Conservation (phyloP, 352 stramenopile species). For the Blastocystis sp. region DNA sequence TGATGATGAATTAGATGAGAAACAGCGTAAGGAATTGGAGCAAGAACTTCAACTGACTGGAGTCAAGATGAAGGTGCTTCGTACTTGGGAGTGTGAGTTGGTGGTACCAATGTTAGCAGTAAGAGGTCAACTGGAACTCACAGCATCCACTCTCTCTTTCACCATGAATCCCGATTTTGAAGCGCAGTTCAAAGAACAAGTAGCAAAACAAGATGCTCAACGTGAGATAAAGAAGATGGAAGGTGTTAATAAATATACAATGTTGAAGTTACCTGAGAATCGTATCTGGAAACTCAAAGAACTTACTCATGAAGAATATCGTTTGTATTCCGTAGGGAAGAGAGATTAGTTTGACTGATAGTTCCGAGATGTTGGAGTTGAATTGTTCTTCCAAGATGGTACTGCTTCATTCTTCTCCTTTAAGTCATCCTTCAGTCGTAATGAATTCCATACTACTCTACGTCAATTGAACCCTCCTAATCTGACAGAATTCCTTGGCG, state of each 20-base stretch:
- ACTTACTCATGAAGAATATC: constrained; percentile 62
- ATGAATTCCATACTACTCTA: constrained; percentile 34
- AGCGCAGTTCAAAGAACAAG: constrained; percentile 49
- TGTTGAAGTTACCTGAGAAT: constrained; percentile 66
- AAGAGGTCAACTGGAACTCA: constrained; percentile 53
- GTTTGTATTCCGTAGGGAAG: constrained; percentile 8
- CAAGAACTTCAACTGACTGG: constrained; percentile 18
- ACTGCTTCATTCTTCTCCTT: constrained; percentile 65
- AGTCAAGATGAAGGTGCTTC: neutral
- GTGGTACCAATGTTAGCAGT: constrained; percentile 26
- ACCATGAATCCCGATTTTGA: constrained; percentile 60
- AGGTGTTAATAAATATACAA: constrained; percentile 53
- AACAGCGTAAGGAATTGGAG: constrained; percentile 17
- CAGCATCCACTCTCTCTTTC: constrained; percentile 21
- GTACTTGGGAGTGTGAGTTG: constrained; percentile 32
- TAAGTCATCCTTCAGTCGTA: neutral
- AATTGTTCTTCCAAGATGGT: constrained; percentile 69
- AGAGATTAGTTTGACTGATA: neutral
- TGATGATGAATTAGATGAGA: constrained; percentile 20
- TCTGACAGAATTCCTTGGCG: constrained; percentile 54
- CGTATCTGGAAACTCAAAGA: constrained; percentile 53
- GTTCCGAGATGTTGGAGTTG: constrained; percentile 67
- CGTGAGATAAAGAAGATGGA: constrained; percentile 4
- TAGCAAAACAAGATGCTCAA: constrained; percentile 44
- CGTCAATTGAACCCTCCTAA: neutral